phyloP scores from a whole-genome alignment of 768 basidiomycete genomes.

The Boletus eberwhitei region DNA sequence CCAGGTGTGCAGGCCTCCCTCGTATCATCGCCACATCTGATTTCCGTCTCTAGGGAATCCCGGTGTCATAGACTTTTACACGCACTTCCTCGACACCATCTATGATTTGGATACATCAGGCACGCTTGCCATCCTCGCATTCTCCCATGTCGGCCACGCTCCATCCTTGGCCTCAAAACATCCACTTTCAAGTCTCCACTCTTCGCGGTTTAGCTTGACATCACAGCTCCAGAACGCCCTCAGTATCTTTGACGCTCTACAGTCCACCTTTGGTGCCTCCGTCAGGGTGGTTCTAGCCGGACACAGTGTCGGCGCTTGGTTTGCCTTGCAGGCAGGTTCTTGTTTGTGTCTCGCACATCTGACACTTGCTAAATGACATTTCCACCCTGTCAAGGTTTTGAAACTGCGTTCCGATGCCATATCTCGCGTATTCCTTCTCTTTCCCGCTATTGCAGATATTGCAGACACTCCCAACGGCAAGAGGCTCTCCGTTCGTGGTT shows the following conservation, averaged over 20 bases:
- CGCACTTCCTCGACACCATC: conserved; percentile 56
- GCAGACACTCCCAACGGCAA: conserved; percentile 61
- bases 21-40: not conserved
- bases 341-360: not conserved
- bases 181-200: conserved; percentile 5
- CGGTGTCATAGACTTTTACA: conserved; percentile 67
- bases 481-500: conserved; percentile 48
- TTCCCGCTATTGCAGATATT: conserved; percentile 68
- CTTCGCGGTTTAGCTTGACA: conserved; percentile 35
- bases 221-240: conserved; percentile 55
- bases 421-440: conserved; percentile 54
- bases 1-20: conserved; percentile 35
- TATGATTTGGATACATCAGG: conserved; percentile 33
- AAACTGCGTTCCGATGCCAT: conserved; percentile 42
- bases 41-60: conserved; percentile 40
- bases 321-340: conserved; percentile 51
- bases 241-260: conserved; percentile 49
- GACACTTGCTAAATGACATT: not conserved
- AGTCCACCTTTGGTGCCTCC: conserved; percentile 27
- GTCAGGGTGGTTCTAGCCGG: conserved; percentile 49
- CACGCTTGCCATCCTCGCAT: conserved; percentile 52
- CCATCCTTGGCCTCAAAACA: conserved; percentile 29
- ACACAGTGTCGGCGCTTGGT: conserved; percentile 75
- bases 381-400: conserved; percentile 39
- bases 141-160: conserved; percentile 65